phyloP scores from a whole-genome alignment of 352 stramenopile species.

The Globisporangium cederbergense region DNA sequence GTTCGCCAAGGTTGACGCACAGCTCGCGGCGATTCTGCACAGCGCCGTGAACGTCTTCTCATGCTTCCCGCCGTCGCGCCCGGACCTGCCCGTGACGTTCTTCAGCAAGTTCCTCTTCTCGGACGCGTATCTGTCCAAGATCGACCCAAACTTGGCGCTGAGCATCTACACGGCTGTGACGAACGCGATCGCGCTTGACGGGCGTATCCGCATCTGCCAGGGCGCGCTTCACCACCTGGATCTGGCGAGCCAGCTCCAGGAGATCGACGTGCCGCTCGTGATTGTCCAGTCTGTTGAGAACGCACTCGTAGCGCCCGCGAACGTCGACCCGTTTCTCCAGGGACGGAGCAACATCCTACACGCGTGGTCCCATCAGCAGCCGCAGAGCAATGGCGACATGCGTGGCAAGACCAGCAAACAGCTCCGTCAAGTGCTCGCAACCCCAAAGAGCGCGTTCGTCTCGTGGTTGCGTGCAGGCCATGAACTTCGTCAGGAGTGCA shows the following conservation, averaged over 20 bases:
- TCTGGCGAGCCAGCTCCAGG: slow-evolving; percentile 41
- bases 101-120: slow-evolving; percentile 92
- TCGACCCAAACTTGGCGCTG: slow-evolving; percentile 86
- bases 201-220: slow-evolving; percentile 74
- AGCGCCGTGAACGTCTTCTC: slow-evolving; percentile 81
- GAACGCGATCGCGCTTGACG: slow-evolving; percentile 89
- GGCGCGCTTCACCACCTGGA: slow-evolving; percentile 80
- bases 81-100: slow-evolving; percentile 87
- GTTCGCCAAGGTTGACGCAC: slow-evolving; percentile 73
- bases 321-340: slow-evolving; percentile 89
- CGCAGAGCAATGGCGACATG: slow-evolving; percentile 35
- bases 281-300: slow-evolving; percentile 90
- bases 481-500: slow-evolving; percentile 86
- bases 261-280: slow-evolving; percentile 73
- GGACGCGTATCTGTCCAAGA: slow-evolving; percentile 79
- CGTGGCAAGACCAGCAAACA: slow-evolving; percentile 50
- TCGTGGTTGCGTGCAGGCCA: slow-evolving; percentile 88
- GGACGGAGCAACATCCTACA: slow-evolving; percentile 62
- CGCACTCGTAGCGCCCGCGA: slow-evolving; percentile 80
- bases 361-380: slow-evolving; percentile 76
- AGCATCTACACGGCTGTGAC: slow-evolving; percentile 93
- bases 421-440: slow-evolving; percentile 45
- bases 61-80: slow-evolving; percentile 70
- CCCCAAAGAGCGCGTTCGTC: slow-evolving; percentile 72
- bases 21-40: slow-evolving; percentile 76